Conservation (phyloP, 73 alveolate genomes). For the Paramecium bursaria region DNA sequence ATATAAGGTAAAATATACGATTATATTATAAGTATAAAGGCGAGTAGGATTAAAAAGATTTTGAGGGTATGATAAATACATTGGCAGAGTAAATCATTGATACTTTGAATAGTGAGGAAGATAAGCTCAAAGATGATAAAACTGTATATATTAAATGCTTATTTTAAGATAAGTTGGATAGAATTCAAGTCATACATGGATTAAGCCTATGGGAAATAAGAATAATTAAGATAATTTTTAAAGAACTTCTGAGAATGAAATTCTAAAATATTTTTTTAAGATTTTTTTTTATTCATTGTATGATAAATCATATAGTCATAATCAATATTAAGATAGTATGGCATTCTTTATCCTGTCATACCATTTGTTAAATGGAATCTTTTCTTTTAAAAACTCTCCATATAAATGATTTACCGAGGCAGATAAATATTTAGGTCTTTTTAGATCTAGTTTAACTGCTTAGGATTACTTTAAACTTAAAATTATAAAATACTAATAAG, state of each 20-base stretch:
- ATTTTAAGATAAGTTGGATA: slow-evolving; percentile 36
- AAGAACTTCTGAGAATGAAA: too few species aligned
- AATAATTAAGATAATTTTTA: slow-evolving; percentile 55
- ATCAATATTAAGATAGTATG: too few species aligned
- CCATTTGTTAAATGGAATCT: slow-evolving; percentile 30
- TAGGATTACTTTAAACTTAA: neutral
- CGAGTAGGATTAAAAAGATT: slow-evolving; percentile 32
- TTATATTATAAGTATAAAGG: slow-evolving; percentile 55
- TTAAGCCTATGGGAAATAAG: slow-evolving; percentile 41
- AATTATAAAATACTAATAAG: neutral
- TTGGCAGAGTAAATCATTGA: slow-evolving; percentile 54
- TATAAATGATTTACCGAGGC: slow-evolving; percentile 6
- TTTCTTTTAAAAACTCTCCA: neutral
- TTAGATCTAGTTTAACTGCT: slow-evolving; percentile 4
- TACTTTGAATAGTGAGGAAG: slow-evolving; percentile 33
- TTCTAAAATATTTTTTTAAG: too few species aligned
- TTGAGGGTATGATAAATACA: slow-evolving; percentile 60
- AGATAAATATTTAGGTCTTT: neutral
- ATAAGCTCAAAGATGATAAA: slow-evolving; percentile 39
- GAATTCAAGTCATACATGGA: slow-evolving; percentile 67
- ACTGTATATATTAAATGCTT: neutral
- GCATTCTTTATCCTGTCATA: slow-evolving; percentile 3
- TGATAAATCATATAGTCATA: too few species aligned
- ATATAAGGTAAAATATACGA: neutral
- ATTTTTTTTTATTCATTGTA: too few species aligned